phyloP scores from a whole-genome alignment of 371 early-diverging fungal genomes.

The Gilbertella persicaria region DNA sequence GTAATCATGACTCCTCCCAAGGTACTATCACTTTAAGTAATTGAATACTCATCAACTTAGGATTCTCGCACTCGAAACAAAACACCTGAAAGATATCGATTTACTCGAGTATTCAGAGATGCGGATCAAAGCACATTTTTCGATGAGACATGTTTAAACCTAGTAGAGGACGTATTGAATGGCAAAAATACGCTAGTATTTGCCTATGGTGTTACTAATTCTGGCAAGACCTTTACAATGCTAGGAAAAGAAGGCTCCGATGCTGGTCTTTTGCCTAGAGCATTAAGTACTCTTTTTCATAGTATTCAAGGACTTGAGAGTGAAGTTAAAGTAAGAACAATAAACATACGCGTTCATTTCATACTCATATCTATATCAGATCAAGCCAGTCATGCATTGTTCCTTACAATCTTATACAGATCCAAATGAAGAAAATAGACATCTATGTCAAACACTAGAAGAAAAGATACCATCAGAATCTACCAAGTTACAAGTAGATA shows the following conservation, averaged over 20 bases:
- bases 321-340: slow-evolving; percentile 32
- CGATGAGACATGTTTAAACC: slow-evolving; percentile 58
- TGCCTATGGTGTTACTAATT: slow-evolving; percentile 79
- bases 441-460: slow-evolving; percentile 11
- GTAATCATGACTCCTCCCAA: slow-evolving; percentile 51
- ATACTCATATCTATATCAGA: slow-evolving; percentile 10
- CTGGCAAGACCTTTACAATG: slow-evolving; percentile 80
- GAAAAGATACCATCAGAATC: not conserved
- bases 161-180: slow-evolving; percentile 46
- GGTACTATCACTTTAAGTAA: slow-evolving; percentile 14
- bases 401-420: slow-evolving; percentile 35
- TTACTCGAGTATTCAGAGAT: slow-evolving; percentile 63
- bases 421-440: slow-evolving; percentile 37
- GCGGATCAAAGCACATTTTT: slow-evolving; percentile 57
- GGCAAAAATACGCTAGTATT: slow-evolving; percentile 70
- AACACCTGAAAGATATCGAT: slow-evolving; percentile 58
- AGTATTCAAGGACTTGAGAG: slow-evolving; percentile 39
- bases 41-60: no score
- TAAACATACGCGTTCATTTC: not conserved
- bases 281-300: slow-evolving; percentile 59
- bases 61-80: slow-evolving; percentile 42
- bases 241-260: slow-evolving; percentile 45
- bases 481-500: slow-evolving; percentile 26
- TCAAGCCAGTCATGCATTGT: slow-evolving; percentile 50
- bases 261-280: slow-evolving; percentile 63